Evolutionary conservation across 306 rosid species (phyloP).

Genomic region (Erythrophleum fordii): DNA sequence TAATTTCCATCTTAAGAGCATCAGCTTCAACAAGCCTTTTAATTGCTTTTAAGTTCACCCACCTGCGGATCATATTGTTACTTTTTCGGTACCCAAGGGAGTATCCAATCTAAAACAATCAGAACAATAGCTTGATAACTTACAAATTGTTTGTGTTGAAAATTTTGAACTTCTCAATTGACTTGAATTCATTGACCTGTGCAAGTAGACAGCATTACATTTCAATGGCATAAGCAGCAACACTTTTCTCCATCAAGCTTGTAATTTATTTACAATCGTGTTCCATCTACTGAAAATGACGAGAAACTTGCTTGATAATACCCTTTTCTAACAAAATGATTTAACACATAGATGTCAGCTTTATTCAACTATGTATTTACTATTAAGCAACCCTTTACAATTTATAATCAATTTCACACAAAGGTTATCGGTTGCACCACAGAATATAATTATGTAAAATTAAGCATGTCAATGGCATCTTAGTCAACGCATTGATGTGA

Average conservation of each 20-base stretch:
- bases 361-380: neutral
- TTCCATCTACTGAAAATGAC: conserved; percentile 26
- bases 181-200: conserved; percentile 95
- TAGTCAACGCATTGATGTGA: neutral
- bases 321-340: neutral
- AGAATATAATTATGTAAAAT: neutral
- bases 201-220: conserved; percentile 39
- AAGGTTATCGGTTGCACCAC: neutral
- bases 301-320: conserved; percentile 18
- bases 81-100: conserved; percentile 37
- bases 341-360: neutral
- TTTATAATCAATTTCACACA: conserved; percentile 3
- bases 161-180: conserved; percentile 96
- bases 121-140: conserved; percentile 41
- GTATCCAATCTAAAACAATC: conserved; percentile 31
- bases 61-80: conserved; percentile 55
- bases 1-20: conserved; percentile 96
- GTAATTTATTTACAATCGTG: conserved; percentile 17
- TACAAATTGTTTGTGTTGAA: conserved; percentile 98
- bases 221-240: conserved; percentile 34
- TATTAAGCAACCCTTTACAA: neutral
- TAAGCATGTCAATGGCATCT: conserved; percentile 22
- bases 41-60: conserved; percentile 91
- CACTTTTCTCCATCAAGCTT: conserved; percentile 25
- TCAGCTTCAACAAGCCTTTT: conserved; percentile 91